A percentile compares a stretch with the other conserved stretches of the same genome.
phyloP scores from a whole-genome alignment of 805 yeast species.

The Candida oleophila region DNA sequence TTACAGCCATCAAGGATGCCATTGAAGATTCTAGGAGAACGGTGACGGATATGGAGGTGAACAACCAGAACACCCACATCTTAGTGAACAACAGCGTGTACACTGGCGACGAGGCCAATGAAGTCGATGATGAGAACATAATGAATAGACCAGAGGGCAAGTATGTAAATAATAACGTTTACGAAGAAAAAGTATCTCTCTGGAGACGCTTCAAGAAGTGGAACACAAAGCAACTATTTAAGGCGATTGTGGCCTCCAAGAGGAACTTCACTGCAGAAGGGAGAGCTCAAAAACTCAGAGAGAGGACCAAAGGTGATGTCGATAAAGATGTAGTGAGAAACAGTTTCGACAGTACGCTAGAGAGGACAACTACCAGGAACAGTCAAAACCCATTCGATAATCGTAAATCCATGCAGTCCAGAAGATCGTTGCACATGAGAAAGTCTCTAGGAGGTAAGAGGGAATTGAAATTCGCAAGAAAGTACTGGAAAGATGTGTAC shows the following conservation, averaged over 20 bases:
- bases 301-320: constrained; percentile 9
- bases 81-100: constrained; percentile 29
- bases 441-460: constrained; percentile 9
- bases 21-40: constrained; percentile 80
- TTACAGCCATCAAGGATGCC: constrained; percentile 79
- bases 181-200: constrained; percentile 58
- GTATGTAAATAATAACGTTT: constrained; percentile 53
- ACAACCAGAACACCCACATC: constrained; percentile 71
- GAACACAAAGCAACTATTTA: constrained; percentile 30
- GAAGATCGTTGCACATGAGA: constrained; percentile 11
- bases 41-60: constrained; percentile 67
- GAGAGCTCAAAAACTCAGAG: constrained; percentile 29
- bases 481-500: constrained; percentile 66
- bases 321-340: constrained; percentile 16
- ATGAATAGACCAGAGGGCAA: constrained; percentile 11
- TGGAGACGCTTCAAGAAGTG: constrained; percentile 73
- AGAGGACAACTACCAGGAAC: constrained; percentile 7
- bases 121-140: constrained; percentile 35
- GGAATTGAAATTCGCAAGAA: constrained; percentile 29
- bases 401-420: constrained; percentile 17
- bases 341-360: constrained; percentile 32
- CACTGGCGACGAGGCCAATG: background rate
- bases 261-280: constrained; percentile 34
- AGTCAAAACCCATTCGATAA: constrained; percentile 13
- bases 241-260: constrained; percentile 24